These are phyloP conservation scores for Candolleomyces aberdarensis DNA, from an alignment of 768 basidiomycete genomes.

Conservation along the genomic window DNA sequence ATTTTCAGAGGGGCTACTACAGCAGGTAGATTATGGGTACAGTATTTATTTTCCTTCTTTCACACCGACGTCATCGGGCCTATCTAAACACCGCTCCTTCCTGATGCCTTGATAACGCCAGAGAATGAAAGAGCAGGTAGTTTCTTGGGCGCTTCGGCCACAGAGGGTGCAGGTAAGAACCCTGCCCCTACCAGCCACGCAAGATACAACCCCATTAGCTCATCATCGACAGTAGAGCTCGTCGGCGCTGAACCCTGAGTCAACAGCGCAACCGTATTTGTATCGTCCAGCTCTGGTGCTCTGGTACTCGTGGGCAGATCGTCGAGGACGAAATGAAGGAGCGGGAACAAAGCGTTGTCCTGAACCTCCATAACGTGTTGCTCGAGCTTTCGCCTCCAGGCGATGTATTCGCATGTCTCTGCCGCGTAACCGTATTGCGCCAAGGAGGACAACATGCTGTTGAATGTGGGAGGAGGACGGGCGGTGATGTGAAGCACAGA, in stretches of 20 bases:
- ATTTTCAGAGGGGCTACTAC: too few relatives aligned
- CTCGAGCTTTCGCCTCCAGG: constrained; percentile 90
- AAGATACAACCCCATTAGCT: constrained; percentile 82
- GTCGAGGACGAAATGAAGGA: constrained; percentile 95
- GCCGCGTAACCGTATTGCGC: constrained; percentile 77
- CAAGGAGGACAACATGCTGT: constrained; percentile 74
- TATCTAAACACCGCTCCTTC: constrained; percentile 55
- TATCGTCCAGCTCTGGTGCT: constrained; percentile 84
- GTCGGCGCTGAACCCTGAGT: constrained; percentile 32
- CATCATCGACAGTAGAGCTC: constrained; percentile 61
- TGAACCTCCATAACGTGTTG: constrained; percentile 92
- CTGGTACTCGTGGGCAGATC: constrained; percentile 97
- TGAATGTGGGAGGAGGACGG: constrained; percentile 84
- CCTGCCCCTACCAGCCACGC: constrained; percentile 87
- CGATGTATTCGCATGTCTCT: constrained; percentile 79
- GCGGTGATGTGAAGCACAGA: constrained; percentile 85
- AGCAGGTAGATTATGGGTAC: too few relatives aligned
- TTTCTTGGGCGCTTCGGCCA: constrained; percentile 32
- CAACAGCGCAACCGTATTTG: constrained; percentile 72
- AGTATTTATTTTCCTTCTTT: too few relatives aligned
- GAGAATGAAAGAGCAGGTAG: constrained; percentile 46
- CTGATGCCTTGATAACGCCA: constrained; percentile 57
- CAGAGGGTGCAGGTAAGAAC: constrained; percentile 66
- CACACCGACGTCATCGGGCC: neutral
- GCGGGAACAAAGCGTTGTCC: constrained; percentile 96